Base-by-base conservation (phyloP, 768 basidiomycete genomes). In the Phylloporus sp. region DNA sequence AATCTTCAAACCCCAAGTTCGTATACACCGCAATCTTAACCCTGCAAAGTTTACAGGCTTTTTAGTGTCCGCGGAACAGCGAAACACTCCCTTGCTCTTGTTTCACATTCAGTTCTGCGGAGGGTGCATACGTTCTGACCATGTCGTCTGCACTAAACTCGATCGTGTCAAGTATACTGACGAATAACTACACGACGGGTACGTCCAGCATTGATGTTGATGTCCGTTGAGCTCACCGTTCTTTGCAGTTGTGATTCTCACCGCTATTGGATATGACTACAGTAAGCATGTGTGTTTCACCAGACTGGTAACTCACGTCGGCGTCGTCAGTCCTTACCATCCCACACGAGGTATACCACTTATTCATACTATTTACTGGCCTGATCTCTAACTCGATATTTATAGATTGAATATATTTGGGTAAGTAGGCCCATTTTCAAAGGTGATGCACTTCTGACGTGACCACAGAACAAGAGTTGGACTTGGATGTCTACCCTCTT, bases 321-420 rank as follows among this genome's bases (percentile, higher is more conserved):
- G 35, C 9, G 10, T 34, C 26, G n/a, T n/a, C 17, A 50, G 52
- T 50, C 14, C 43, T 50, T 20, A 50, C 49, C 11, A 32, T 53
- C 14, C n/a, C 49, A 6, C 14, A 42, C 11, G 44, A 53, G 52
- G 52, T 51, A 31, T 29, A n/a, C n/a, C n/a, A n/a, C n/a, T n/a
- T n/a, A n/a, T n/a, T n/a, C n/a, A n/a, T n/a, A n/a, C n/a, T n/a
- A n/a, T n/a, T n/a, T n/a, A 21, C 28, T 20, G 37, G 9, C 37
- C 20, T 31, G 13, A 9, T n/a, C n/a, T n/a, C n/a, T 9, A 14
- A 34, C 15, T n/a, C 23, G 8, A 18, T 10, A 15, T 41, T 29
- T 13, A 7, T 11, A 47, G 51, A 20, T 52, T 34, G 38, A 52
- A 43, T 52, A 52, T 20, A 14, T 44, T 21, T 41, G 51, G 51